Evolutionary conservation across 2,329 filamentous ascomycete species (phyloP), one percentile per base, ranked within the genome.

Genomic region (Decorospora gaudefroyi): DNA sequence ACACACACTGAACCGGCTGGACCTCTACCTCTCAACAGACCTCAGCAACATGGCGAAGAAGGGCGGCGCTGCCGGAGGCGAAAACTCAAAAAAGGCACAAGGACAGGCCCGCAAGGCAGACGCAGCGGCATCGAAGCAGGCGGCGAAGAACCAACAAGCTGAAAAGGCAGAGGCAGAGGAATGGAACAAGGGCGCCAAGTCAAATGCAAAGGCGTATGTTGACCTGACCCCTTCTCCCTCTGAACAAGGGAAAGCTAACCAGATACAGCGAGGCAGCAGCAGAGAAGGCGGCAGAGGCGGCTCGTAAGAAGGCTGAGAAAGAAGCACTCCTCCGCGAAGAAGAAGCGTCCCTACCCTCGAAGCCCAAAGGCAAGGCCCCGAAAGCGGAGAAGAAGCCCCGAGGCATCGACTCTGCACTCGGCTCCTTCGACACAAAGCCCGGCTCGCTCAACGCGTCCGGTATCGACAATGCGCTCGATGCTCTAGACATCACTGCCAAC

Each of bases 61-160:
- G 88, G 64, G 71, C 47, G 74, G 64, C 40, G 80, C 76, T 37
- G 90, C 69, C 42, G 81, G 76, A 40, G 90, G 95, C 53, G 90
- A 87, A 28, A 44, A 27, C 74, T 86, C 80, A 70, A 97, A 96
- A 75, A 97, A 97, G 77, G 90, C 76, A 2, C 83, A 86, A 6
- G 93, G 92, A 54, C 90, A 96, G 72, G 90, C 91, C 52, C 82
- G 90, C 74, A 97, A 99, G 79, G 90, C 90, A 52, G 90, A 96
- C 34, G 85, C 84, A 3, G 92, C 90, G 1, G 87, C 88, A 6
- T 74, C 80, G 43, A 97, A 97, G 74, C 79, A 85, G 46, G 88
- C 89, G 0, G 83, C 72, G 3, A 84, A 85, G 47, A 81, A 89
- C 26, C 74, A 80, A 25, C 85, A 85, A 72, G 80, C 77, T 40